phyloP scores from a whole-genome alignment of 1,284 basidiomycete species.

The Microbotryomycetes sp. region DNA sequence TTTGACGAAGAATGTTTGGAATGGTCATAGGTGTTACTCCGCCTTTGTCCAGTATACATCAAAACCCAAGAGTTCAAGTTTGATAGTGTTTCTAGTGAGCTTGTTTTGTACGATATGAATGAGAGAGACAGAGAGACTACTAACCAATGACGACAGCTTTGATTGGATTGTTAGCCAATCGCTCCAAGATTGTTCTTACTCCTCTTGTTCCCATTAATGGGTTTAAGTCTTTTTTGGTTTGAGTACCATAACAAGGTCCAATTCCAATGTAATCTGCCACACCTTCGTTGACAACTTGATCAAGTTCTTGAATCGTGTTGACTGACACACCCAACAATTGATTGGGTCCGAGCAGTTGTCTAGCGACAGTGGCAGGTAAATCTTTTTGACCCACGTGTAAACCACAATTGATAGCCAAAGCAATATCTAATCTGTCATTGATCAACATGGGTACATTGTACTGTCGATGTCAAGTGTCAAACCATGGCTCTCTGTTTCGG shows the following conservation, averaged over 20 bases:
- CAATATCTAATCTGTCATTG: slow-evolving; percentile 86
- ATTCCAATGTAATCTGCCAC: slow-evolving; percentile 78
- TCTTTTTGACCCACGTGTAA: slow-evolving; percentile 88
- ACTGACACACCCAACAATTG: slow-evolving; percentile 78
- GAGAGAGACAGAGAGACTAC: slow-evolving; percentile 41
- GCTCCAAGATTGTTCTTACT: slow-evolving; percentile 57
- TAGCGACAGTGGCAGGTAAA: slow-evolving; percentile 66
- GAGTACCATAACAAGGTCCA: slow-evolving; percentile 50
- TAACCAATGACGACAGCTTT: slow-evolving; percentile 71
- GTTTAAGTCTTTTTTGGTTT: slow-evolving; percentile 40
- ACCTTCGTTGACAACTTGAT: slow-evolving; percentile 48
- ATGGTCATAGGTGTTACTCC: slow-evolving; percentile 74
- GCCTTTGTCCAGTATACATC: slow-evolving; percentile 48
- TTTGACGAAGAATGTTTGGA: slow-evolving; percentile 48
- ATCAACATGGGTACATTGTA: slow-evolving; percentile 81
- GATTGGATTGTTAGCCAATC: slow-evolving; percentile 57
- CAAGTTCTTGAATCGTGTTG: slow-evolving; percentile 60
- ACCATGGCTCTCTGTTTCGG: not conserved
- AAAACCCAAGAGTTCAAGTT: too few relatives aligned
- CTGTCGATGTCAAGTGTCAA: slow-evolving; percentile 30
- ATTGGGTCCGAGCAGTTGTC: slow-evolving; percentile 60
- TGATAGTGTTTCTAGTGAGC: not conserved
- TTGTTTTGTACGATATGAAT: not conserved
- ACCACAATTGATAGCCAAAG: slow-evolving; percentile 69
- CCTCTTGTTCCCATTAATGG: slow-evolving; percentile 31